phyloP scores from a whole-genome alignment of 2,329 filamentous ascomycete species.

The Pyricularia sp. region DNA sequence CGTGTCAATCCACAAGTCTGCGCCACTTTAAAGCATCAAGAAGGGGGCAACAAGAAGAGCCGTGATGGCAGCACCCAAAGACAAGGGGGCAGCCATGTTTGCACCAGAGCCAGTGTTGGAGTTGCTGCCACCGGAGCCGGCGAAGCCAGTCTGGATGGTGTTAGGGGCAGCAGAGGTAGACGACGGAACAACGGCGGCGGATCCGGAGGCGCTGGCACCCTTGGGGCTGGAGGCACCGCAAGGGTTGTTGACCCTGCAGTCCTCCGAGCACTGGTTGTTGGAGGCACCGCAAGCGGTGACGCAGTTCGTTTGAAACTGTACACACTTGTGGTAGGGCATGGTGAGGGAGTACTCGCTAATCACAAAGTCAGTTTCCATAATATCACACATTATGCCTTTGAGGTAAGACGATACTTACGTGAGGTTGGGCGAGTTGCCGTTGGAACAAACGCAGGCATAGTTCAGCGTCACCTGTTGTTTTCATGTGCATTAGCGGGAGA shows the following conservation, averaged over 20 bases:
- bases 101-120: background rate
- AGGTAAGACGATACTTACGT: background rate
- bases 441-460: constrained; percentile 65
- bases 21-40: background rate
- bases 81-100: constrained; percentile 1
- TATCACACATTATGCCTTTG: too few species aligned
- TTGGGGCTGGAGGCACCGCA: constrained; percentile 63
- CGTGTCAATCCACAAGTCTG: background rate
- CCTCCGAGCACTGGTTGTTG: constrained; percentile 47
- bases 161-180: constrained; percentile 21
- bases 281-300: constrained; percentile 42
- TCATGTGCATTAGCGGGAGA: background rate
- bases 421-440: constrained; percentile 34
- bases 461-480: constrained; percentile 31
- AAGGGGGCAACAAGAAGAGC: constrained; percentile 4
- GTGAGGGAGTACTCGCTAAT: constrained; percentile 65
- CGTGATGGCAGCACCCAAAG: background rate
- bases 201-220: constrained; percentile 38
- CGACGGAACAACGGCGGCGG: constrained; percentile 23
- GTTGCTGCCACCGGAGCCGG: constrained; percentile 5
- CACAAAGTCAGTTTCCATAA: background rate
- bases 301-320: constrained; percentile 61
- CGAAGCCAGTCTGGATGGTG: constrained; percentile 26
- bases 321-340: constrained; percentile 69
- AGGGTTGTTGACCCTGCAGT: constrained; percentile 57